phyloP scores from a whole-genome alignment of 2,329 filamentous ascomycete genomes.

The Escovopsis sp. region DNA sequence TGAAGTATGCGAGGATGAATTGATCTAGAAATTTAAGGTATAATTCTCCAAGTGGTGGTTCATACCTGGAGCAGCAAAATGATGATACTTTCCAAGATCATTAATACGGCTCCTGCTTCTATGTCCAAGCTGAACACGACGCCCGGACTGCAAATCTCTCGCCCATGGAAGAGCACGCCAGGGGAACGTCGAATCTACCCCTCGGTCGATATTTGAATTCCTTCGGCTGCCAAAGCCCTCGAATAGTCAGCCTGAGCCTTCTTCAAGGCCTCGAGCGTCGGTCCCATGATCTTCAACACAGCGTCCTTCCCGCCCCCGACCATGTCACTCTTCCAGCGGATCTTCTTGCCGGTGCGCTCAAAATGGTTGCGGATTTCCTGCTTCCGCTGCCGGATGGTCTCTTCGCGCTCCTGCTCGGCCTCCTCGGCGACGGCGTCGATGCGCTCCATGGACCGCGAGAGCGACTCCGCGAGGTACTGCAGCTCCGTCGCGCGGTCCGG shows the following conservation, averaged over 20 bases:
- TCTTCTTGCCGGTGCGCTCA: constrained; percentile 58
- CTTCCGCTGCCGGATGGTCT: constrained; percentile 51
- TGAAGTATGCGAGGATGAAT: too few relatives aligned
- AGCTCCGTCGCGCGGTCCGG: constrained; percentile 67
- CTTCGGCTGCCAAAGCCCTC: constrained; percentile 53
- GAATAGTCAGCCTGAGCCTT: constrained; percentile 59
- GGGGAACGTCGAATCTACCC: constrained; percentile 6
- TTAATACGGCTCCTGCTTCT: too few relatives aligned
- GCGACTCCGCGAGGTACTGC: constrained; percentile 65
- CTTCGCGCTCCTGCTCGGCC: constrained; percentile 60
- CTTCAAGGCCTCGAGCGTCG: constrained; percentile 55
- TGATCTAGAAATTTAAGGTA: too few relatives aligned
- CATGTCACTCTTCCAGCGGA: constrained; percentile 51
- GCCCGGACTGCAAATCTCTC: too few relatives aligned
- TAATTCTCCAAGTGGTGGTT: too few relatives aligned
- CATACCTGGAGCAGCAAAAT: too few relatives aligned
- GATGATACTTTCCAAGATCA: too few relatives aligned
- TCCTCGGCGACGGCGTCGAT: constrained; percentile 69
- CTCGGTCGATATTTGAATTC: constrained; percentile 33
- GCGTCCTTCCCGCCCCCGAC: constrained; percentile 63
- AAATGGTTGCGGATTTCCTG: constrained; percentile 57
- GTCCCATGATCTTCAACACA: constrained; percentile 62
- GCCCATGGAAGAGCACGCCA: too few relatives aligned
- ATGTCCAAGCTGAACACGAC: too few relatives aligned
- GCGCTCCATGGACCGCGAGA: constrained; percentile 61